A percentile compares a stretch with the other conserved stretches of the same genome.
Evolutionary conservation across 441 rosid genomes (phyloP).

Genomic region (Capsella rubella): DNA sequence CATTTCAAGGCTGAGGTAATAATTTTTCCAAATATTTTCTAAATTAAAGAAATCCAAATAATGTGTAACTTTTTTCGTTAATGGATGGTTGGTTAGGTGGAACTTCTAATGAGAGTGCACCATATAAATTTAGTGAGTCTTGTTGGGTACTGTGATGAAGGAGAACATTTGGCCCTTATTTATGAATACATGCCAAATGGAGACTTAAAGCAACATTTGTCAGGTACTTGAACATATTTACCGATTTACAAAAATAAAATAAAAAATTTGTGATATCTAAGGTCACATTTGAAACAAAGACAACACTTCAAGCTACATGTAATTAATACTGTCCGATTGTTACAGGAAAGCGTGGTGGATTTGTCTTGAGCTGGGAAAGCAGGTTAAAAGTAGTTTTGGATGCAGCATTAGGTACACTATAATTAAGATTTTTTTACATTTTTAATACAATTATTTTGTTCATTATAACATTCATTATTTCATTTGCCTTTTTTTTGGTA

Average conservation of each 20-base stretch:
- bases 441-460: not conserved
- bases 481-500: too few relatives aligned
- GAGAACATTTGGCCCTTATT: constrained; percentile 35
- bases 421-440: not conserved
- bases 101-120: constrained; percentile 40
- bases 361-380: constrained; percentile 35
- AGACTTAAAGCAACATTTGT: constrained; percentile 44
- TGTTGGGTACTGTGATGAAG: constrained; percentile 44
- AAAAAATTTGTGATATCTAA: not conserved
- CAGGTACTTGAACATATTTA: constrained; percentile 2
- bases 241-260: too few relatives aligned
- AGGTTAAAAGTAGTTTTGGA: constrained; percentile 34
- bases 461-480: too few relatives aligned
- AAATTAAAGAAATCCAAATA: not conserved
- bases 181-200: constrained; percentile 57
- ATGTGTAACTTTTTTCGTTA: constrained; percentile 15
- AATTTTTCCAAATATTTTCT: not conserved
- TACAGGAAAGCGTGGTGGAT: constrained; percentile 30
- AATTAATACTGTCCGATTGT: not conserved
- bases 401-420: constrained; percentile 30
- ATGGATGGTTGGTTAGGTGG: constrained; percentile 39
- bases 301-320: too few relatives aligned
- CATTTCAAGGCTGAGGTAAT: constrained; percentile 55
- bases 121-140: constrained; percentile 45
- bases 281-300: not conserved